Conservation (phyloP, 768 basidiomycete genomes). For the Amyloporia xantha region DNA sequence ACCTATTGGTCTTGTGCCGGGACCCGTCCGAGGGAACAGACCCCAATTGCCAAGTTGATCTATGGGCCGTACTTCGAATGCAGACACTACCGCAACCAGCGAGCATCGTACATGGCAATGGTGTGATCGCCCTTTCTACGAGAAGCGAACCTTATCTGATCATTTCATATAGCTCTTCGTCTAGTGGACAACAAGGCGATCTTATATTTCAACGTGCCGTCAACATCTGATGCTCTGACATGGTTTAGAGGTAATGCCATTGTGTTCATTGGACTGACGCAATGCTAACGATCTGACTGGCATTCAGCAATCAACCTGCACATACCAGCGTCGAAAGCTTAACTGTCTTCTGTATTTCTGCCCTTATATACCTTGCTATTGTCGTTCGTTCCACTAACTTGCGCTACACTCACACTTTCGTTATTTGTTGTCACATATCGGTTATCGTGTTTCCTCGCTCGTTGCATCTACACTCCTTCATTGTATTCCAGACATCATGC, state of each 20-base stretch:
- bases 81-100: constrained; percentile 88
- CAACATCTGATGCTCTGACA: constrained; percentile 77
- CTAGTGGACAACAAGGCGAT: constrained; percentile 91
- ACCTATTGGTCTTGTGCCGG: constrained; percentile 86
- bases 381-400: not conserved
- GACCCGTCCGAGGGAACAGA: constrained; percentile 81
- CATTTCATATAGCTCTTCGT: constrained; percentile 52
- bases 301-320: constrained; percentile 78
- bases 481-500: constrained; percentile 6
- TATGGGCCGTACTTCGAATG: constrained; percentile 97
- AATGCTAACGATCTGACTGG: not conserved
- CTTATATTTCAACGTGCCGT: constrained; percentile 80
- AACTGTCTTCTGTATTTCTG: constrained; percentile 23
- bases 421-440: not conserved
- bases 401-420: not conserved
- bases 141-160: constrained; percentile 3
- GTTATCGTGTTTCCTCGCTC: constrained; percentile 1
- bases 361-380: not conserved
- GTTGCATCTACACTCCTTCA: constrained; percentile 7
- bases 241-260: constrained; percentile 75
- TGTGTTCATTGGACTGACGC: not conserved
- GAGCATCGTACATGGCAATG: constrained; percentile 83
- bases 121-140: constrained; percentile 31
- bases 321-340: constrained; percentile 76
- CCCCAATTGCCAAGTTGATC: constrained; percentile 65